Evolutionary conservation across 2,329 filamentous ascomycete species (phyloP).

Genomic region (Purpureocillium lavendulum): DNA sequence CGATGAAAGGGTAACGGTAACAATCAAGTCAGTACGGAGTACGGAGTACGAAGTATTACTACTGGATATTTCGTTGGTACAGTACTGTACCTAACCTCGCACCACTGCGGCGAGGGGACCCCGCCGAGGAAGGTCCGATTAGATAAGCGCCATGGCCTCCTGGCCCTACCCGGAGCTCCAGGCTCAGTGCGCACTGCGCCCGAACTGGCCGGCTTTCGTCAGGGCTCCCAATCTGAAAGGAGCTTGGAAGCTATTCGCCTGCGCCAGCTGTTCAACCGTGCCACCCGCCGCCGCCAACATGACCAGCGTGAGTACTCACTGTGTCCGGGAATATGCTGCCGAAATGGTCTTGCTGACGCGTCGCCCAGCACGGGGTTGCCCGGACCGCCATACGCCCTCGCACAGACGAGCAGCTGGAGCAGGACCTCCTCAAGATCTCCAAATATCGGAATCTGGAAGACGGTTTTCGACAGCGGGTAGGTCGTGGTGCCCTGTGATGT

Average conservation of each 20-base stretch:
- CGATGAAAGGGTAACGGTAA: too few species aligned
- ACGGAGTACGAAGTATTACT: too few species aligned
- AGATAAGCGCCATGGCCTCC: neutral
- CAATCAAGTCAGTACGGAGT: too few species aligned
- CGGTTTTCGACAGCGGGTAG: constrained; percentile 57
- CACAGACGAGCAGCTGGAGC: constrained; percentile 61
- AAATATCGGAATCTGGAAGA: constrained; percentile 67
- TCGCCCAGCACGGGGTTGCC: constrained; percentile 68
- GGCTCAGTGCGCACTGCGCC: too few species aligned
- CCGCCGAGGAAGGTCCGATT: neutral
- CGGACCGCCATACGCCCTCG: constrained; percentile 49
- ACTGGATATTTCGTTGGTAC: too few species aligned
- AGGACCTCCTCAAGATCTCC: constrained; percentile 67
- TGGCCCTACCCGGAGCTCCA: too few species aligned
- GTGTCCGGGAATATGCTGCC: too few species aligned
- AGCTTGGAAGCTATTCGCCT: too few species aligned
- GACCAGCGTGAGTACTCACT: neutral
- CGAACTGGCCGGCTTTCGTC: too few species aligned
- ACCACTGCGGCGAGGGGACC: too few species aligned
- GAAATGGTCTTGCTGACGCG: neutral
- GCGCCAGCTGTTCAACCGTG: neutral
- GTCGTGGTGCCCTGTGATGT: neutral
- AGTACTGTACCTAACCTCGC: too few species aligned
- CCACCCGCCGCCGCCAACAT: neutral
- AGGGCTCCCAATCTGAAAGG: too few species aligned